Evolutionary conservation across 805 yeast genomes (phyloP).

Genomic region (Ogataea ganodermae): DNA sequence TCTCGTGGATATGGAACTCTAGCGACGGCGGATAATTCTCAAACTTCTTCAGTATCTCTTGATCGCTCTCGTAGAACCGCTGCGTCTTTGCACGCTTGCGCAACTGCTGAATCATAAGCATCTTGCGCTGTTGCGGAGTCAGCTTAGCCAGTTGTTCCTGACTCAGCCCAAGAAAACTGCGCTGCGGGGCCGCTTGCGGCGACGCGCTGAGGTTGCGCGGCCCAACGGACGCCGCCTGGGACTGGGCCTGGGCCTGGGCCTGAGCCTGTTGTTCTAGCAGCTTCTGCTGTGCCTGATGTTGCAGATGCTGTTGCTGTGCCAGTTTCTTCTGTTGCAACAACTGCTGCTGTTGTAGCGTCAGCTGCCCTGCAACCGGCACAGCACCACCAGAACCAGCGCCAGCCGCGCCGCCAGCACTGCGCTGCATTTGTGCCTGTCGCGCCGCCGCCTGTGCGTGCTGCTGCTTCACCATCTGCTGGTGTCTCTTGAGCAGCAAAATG

Average conservation of each 20-base stretch:
- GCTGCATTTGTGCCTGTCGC: slow-evolving; percentile 21
- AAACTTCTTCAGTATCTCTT: slow-evolving; percentile 74
- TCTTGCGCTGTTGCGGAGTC: slow-evolving; percentile 44
- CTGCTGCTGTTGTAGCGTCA: slow-evolving; percentile 2
- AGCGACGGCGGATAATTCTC: slow-evolving; percentile 77
- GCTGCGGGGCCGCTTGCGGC: slow-evolving; percentile 23
- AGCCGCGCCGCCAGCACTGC: slow-evolving; percentile 1
- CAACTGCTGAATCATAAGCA: slow-evolving; percentile 43
- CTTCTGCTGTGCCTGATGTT: slow-evolving; percentile 18
- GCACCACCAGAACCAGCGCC: not conserved
- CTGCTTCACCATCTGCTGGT: slow-evolving; percentile 35
- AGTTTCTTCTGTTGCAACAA: slow-evolving; percentile 4
- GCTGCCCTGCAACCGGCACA: slow-evolving; percentile 1
- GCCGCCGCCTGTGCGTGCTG: slow-evolving; percentile 29
- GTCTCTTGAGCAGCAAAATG: slow-evolving; percentile 33
- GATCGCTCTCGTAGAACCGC: slow-evolving; percentile 69
- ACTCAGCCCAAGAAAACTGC: slow-evolving; percentile 27
- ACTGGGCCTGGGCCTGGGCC: slow-evolving; percentile 23
- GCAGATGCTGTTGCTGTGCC: slow-evolving; percentile 7
- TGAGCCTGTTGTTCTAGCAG: slow-evolving; percentile 18
- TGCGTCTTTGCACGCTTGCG: slow-evolving; percentile 47
- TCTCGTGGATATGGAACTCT: slow-evolving; percentile 88
- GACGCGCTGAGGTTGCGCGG: slow-evolving; percentile 28
- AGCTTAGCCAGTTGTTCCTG: slow-evolving; percentile 36
- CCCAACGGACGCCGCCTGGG: slow-evolving; percentile 25